Base-by-base conservation (phyloP, 2,329 filamentous ascomycete genomes). In the Penicillium paneum region DNA sequence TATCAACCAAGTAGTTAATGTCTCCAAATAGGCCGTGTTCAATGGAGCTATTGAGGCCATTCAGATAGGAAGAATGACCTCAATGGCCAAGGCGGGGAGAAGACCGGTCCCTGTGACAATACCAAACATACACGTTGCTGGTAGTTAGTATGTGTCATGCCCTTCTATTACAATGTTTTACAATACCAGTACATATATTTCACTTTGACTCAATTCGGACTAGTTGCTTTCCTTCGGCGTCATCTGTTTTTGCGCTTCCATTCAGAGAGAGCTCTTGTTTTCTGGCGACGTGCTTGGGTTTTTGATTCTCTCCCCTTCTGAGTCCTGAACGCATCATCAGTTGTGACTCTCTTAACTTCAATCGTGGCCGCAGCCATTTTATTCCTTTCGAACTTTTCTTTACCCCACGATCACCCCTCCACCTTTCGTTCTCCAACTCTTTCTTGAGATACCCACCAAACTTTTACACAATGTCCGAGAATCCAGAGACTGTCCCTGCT, bases 391-490 rank as follows among this genome's bases (percentile, higher is more conserved):
- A 50, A 50, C 39, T 53, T 53, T 40, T 48, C 43, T 21, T 48
- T 48, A 49, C 50, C 50, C 52, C 45, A 46, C 34, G 36, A 46
- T 41, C 34, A 49, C 52, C 53, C 52, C 53, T 39, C 53, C 34
- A 47, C 26, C 32, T 35, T 51, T 39, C 45, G 29, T 26, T 48
- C 40, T 31, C 48, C 47, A 49, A 49, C 15, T 13, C 28, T 21
- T 43, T 35, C n/a, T 13, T 19, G 29, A 12, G 17, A 35, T 31
- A 41, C 26, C 21, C 21, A 12, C 29, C 35, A 24, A 29, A 26
- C 8, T 28, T 13, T 40, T 29, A 3, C 46, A 64, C 41, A 13
- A 78, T 78, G 76, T 67, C 76, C 19, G 73, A 76, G 52, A 59
- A 60, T 15, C 49, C 62, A 24, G 62, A 68, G 34, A 44, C 53